Percentiles rank a stretch among this genome's conserved stretches.
Evolutionary conservation across 116 monocot species (phyloP).

Genomic region (Phalaenopsis hybrid): DNA sequence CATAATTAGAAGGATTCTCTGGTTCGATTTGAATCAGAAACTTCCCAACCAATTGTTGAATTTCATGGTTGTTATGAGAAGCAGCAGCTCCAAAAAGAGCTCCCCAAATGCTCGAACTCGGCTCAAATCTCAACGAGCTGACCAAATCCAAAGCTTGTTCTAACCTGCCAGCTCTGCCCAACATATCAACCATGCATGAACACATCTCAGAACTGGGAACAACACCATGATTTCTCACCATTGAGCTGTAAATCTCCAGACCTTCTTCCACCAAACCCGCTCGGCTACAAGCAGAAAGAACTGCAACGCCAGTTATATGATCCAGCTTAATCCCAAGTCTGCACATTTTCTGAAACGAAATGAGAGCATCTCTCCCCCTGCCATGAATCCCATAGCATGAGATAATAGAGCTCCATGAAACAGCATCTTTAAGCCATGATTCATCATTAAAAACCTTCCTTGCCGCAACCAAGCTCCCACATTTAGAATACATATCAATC

Average conservation of each 20-base stretch:
- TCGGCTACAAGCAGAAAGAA: conserved; percentile 54
- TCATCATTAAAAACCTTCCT: conserved; percentile 43
- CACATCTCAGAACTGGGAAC: conserved; percentile 57
- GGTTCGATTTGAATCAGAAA: conserved; percentile 56
- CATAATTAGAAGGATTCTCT: conserved; percentile 52
- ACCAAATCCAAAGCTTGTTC: conserved; percentile 58
- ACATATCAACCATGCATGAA: conserved; percentile 66
- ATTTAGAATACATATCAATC: conserved; percentile 65
- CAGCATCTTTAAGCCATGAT: conserved; percentile 62
- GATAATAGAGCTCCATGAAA: conserved; percentile 73
- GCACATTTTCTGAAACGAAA: conserved; percentile 42
- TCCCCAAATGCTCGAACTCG: conserved; percentile 61
- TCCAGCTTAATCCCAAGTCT: conserved; percentile 31
- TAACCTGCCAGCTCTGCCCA: conserved; percentile 55
- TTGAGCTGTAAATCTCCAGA: conserved; percentile 43
- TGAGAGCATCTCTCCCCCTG: conserved; percentile 41
- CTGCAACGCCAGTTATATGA: conserved; percentile 27
- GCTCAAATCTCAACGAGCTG: conserved; percentile 35
- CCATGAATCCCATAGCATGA: conserved; percentile 59
- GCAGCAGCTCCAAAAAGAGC: conserved; percentile 48
- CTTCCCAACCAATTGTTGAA: conserved; percentile 43
- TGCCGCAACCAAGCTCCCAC: conserved; percentile 49
- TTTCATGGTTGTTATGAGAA: conserved; percentile 32
- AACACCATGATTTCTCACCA: conserved; percentile 38
- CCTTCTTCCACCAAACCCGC: conserved; percentile 52